These are phyloP conservation scores for Henckelia pumila DNA, from an alignment of 257 asterid genomes.

Conservation along the genomic window DNA sequence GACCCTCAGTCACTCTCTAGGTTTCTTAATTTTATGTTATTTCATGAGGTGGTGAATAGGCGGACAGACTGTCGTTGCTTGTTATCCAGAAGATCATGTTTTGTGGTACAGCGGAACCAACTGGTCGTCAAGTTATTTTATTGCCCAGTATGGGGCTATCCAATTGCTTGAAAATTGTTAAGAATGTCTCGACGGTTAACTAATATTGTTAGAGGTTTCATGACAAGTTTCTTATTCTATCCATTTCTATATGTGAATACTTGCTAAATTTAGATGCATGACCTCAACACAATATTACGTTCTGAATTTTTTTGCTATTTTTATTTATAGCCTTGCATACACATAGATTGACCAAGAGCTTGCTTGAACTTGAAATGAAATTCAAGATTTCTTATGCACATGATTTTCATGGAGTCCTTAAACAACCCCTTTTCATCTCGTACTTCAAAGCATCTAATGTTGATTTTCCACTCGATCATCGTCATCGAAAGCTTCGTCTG, in stretches of 20 bases:
- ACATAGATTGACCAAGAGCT: constrained; percentile 9
- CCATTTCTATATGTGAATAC: neutral
- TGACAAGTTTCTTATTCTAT: neutral
- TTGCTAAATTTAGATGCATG: neutral
- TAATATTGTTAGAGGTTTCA: neutral
- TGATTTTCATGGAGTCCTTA: neutral
- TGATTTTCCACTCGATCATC: neutral
- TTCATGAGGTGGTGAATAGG: neutral
- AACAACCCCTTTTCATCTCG: neutral
- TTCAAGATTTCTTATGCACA: neutral
- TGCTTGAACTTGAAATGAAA: constrained; percentile 1
- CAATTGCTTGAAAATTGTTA: too few species aligned
- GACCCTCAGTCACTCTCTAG: constrained; percentile 22
- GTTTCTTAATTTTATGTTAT: constrained; percentile 2
- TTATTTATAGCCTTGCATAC: neutral
- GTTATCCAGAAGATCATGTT: neutral
- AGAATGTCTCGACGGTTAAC: too few species aligned
- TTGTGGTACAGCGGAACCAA: neutral
- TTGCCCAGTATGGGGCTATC: too few species aligned
- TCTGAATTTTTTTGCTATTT: neutral
- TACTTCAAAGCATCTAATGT: neutral
- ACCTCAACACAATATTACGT: neutral
- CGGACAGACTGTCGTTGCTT: neutral
- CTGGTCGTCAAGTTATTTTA: neutral
- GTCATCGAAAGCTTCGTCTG: neutral